These are phyloP conservation scores for Cercospora sp. DNA, from an alignment of 2,329 filamentous ascomycete genomes.

Conservation along the genomic window DNA sequence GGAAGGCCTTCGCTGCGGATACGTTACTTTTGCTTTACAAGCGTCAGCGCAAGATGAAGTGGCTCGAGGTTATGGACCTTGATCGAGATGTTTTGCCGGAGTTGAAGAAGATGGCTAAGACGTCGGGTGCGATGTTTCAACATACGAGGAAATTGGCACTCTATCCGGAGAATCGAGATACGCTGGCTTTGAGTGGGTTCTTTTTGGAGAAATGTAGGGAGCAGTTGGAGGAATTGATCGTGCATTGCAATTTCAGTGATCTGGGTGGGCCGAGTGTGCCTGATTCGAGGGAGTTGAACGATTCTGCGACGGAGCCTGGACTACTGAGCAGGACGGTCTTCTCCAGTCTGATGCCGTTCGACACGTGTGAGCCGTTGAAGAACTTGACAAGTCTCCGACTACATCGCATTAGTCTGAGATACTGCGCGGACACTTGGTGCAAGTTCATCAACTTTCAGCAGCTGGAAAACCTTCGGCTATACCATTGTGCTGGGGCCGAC, in stretches of 20 bases:
- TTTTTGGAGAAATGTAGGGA: slow-evolving; percentile 45
- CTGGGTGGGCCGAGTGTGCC: slow-evolving; percentile 19
- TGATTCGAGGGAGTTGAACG: slow-evolving; percentile 46
- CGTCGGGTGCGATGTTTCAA: slow-evolving; percentile 44
- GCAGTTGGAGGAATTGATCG: slow-evolving; percentile 48
- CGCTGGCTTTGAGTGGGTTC: slow-evolving; percentile 47
- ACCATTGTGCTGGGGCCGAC: slow-evolving; percentile 49
- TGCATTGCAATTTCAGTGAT: slow-evolving; percentile 50
- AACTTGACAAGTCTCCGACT: slow-evolving; percentile 47
- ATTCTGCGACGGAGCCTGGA: slow-evolving; percentile 49
- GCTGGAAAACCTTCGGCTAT: slow-evolving; percentile 46
- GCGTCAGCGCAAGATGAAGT: slow-evolving; percentile 52
- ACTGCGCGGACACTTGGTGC: slow-evolving; percentile 52
- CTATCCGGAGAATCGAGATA: slow-evolving; percentile 49
- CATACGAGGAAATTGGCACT: slow-evolving; percentile 48
- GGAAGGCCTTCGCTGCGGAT: slow-evolving; percentile 50
- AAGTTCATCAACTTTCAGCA: slow-evolving; percentile 49
- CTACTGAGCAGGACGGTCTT: slow-evolving; percentile 50
- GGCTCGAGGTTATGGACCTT: slow-evolving; percentile 50
- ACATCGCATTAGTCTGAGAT: slow-evolving; percentile 48
- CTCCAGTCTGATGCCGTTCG: slow-evolving; percentile 49
- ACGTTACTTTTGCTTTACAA: slow-evolving; percentile 51
- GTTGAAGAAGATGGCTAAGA: slow-evolving; percentile 44
- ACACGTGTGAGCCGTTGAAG: slow-evolving; percentile 47
- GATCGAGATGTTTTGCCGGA: slow-evolving; percentile 46